phyloP scores from a whole-genome alignment of 371 early-diverging fungal genomes.

The Mucor indicus region DNA sequence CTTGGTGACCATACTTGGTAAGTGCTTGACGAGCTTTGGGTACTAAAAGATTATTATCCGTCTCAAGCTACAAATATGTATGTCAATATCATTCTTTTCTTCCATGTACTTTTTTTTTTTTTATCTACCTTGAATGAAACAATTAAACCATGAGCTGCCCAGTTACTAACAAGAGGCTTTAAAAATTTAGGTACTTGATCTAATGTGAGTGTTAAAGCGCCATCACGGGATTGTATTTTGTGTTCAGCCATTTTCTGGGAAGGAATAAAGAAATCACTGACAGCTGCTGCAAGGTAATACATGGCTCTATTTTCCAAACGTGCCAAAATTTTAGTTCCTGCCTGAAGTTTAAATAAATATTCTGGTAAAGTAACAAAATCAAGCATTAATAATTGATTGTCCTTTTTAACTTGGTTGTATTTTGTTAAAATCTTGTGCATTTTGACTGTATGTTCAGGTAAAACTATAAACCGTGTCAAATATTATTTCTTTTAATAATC shows the following conservation, averaged over 20 bases:
- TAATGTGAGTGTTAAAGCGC: slow-evolving; percentile 78
- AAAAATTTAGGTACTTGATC: slow-evolving; percentile 97
- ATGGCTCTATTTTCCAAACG: slow-evolving; percentile 69
- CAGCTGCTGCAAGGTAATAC: slow-evolving; percentile 98
- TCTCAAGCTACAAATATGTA: slow-evolving; percentile 72
- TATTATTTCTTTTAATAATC: not conserved
- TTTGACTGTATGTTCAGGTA: slow-evolving; percentile 52
- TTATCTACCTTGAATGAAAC: slow-evolving; percentile 90
- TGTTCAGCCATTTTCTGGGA: slow-evolving; percentile 85
- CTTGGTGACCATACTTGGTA: slow-evolving; percentile 90
- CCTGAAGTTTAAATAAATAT: slow-evolving; percentile 87
- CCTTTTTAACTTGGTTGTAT: slow-evolving; percentile 54
- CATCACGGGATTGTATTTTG: slow-evolving; percentile 94
- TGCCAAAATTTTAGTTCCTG: slow-evolving; percentile 67
- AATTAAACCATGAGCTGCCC: slow-evolving; percentile 85
- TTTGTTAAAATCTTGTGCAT: slow-evolving; percentile 63
- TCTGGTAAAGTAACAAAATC: slow-evolving; percentile 90
- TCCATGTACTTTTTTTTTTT: not conserved
- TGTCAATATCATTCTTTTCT: not conserved
- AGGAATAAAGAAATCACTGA: slow-evolving; percentile 97
- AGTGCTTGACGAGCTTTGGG: slow-evolving; percentile 83
- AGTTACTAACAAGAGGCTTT: slow-evolving; percentile 86
- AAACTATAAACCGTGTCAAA: slow-evolving; percentile 36
- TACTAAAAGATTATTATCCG: slow-evolving; percentile 79
- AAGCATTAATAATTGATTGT: slow-evolving; percentile 71